Percentiles rank a stretch among this genome's conserved stretches.
Evolutionary conservation across 2,329 filamentous ascomycete genomes (phyloP).

Genomic region (Fusarium burgessii): DNA sequence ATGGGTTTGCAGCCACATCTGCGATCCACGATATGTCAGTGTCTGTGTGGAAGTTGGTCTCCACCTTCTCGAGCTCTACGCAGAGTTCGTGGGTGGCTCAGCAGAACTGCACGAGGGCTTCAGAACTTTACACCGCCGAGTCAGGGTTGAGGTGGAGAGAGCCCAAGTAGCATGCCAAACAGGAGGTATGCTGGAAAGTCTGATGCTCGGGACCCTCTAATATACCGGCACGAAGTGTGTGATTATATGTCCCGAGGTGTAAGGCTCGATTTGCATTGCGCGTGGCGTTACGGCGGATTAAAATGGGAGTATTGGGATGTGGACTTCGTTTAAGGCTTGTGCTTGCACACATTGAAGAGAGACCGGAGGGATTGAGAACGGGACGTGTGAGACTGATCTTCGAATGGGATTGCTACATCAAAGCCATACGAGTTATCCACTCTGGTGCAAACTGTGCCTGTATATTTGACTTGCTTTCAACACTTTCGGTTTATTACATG

Average conservation of each 20-base stretch:
- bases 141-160: constrained; percentile 82
- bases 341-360: constrained; percentile 21
- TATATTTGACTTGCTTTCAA: constrained; percentile 18
- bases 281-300: constrained; percentile 45
- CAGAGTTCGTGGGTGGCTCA: constrained; percentile 80
- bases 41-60: constrained; percentile 87
- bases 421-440: not conserved
- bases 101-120: constrained; percentile 79
- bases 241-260: constrained; percentile 40
- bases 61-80: constrained; percentile 87
- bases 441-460: constrained; percentile 10
- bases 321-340: constrained; percentile 35
- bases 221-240: constrained; percentile 19
- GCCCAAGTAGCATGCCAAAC: constrained; percentile 86
- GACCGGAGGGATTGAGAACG: not conserved
- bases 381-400: constrained; percentile 3
- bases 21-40: constrained; percentile 83
- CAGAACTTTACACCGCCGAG: constrained; percentile 74
- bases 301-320: constrained; percentile 42
- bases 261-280: constrained; percentile 47
- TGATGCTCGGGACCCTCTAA: constrained; percentile 58
- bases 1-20: constrained; percentile 85
- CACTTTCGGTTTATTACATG: not conserved
- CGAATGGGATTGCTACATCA: not conserved
- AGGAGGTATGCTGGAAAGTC: constrained; percentile 84